Base-by-base conservation (phyloP, 140 eudicot genomes). In the Ambrosia hybrid region DNA sequence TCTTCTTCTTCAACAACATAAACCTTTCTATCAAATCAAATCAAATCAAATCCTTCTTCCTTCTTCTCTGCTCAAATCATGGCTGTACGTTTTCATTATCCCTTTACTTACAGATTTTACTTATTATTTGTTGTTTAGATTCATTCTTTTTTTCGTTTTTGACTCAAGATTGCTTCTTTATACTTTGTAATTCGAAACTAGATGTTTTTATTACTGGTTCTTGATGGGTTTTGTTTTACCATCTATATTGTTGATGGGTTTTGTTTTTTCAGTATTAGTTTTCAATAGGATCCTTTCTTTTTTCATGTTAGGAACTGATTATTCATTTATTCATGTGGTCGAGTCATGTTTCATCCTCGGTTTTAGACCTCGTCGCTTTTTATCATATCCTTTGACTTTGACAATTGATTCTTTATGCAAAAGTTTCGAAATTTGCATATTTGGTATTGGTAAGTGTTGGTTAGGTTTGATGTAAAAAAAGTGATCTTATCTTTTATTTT, bases 71-170 rank as follows among this genome's bases (percentile, higher is more conserved):
- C 71, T 68, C 80, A 59, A 76, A 70, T 51, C 66, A 77, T 77
- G 81, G 76, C 81, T 76, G 81, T 77, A 77, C 34, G 81, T 51
- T 70, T 26, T 66, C 16, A 76, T 60, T 49, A 2, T 12, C 75
- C 51, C 2, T 46, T 62, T 48, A 48, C n/a, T 48, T 41, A 41
- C 8, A 0, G 62, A 57, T 57, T 76, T 59, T 21, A n/a, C 11
- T 51, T 30, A 33, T 43, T 62, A 5, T 59, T 2, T 8, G 5
- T 5, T 65, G 21, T 65, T 15, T 70, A 77, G 76, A 77, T 51
- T 70, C 66, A 21, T 21, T 21, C 36, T 59, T 68, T 17, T 6
- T 77, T 77, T 26, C 14, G 65, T 39, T 70, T 21, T n/a, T 26
- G 10, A 37, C 49, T 51, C 11, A 15, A 9, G 21, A 48, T 39